These are phyloP conservation scores for Candida stauntonica DNA, from an alignment of 805 yeast genomes.

Conservation along the genomic window DNA sequence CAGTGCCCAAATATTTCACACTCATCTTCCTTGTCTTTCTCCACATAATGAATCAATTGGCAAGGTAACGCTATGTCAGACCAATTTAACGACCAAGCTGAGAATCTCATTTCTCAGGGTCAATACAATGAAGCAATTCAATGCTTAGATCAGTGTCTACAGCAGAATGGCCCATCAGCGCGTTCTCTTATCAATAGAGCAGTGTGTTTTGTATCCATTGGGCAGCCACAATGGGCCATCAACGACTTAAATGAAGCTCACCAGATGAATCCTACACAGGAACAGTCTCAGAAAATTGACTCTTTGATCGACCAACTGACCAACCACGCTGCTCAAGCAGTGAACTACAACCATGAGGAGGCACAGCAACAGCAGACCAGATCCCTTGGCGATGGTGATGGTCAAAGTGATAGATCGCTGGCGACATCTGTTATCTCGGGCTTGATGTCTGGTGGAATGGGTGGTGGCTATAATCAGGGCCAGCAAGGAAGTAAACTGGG, in stretches of 20 bases:
- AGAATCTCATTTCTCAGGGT: slow-evolving; percentile 11
- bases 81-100: slow-evolving; percentile 13
- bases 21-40: too few relatives aligned
- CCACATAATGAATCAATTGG: too few relatives aligned
- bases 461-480: slow-evolving; percentile 14
- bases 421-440: slow-evolving; percentile 21
- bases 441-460: slow-evolving; percentile 18
- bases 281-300: slow-evolving; percentile 20
- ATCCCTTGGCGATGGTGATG: slow-evolving; percentile 18
- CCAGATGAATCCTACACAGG: slow-evolving; percentile 16
- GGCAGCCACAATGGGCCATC: slow-evolving; percentile 21
- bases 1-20: too few relatives aligned
- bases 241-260: slow-evolving; percentile 23
- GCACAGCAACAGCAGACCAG: slow-evolving; percentile 19
- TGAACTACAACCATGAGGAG: slow-evolving; percentile 10
- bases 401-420: slow-evolving; percentile 21
- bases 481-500: slow-evolving; percentile 10
- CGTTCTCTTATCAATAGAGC: slow-evolving; percentile 24
- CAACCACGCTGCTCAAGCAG: slow-evolving; percentile 18
- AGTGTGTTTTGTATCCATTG: slow-evolving; percentile 12
- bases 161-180: slow-evolving; percentile 20
- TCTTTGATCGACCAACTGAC: slow-evolving; percentile 19
- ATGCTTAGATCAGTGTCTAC: slow-evolving; percentile 12
- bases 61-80: slow-evolving; percentile 2
- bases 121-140: slow-evolving; percentile 10